These are phyloP conservation scores for Syncephalis plumigaleata DNA, from an alignment of 371 early-diverging fungal genomes.

Conservation along the genomic window DNA sequence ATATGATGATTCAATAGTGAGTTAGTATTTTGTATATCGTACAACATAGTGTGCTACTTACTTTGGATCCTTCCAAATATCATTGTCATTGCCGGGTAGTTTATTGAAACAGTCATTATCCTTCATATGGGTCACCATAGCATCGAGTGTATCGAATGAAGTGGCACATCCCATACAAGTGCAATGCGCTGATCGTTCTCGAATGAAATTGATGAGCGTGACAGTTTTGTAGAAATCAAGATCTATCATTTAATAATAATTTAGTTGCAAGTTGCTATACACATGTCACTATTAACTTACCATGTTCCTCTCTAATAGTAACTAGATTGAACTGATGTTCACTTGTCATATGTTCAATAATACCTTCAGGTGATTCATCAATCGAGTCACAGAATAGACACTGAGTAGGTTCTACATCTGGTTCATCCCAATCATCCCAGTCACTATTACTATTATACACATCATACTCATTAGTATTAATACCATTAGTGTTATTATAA, in stretches of 20 bases:
- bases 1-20: background rate
- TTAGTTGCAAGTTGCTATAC: background rate
- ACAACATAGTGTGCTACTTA: conserved; percentile 9
- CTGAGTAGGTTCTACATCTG: conserved; percentile 37
- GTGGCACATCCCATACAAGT: conserved; percentile 54
- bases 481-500: conserved; percentile 4
- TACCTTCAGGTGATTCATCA: conserved; percentile 35
- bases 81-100: conserved; percentile 24
- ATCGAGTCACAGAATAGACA: conserved; percentile 61
- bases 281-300: conserved; percentile 7
- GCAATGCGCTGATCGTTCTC: conserved; percentile 40
- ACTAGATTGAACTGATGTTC: conserved; percentile 61
- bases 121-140: conserved; percentile 32
- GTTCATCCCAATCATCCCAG: conserved; percentile 75
- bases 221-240: conserved; percentile 76
- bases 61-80: conserved; percentile 63
- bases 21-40: background rate
- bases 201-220: conserved; percentile 74
- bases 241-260: conserved; percentile 9
- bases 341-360: conserved; percentile 51
- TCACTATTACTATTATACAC: conserved; percentile 12
- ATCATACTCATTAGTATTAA: background rate
- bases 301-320: conserved; percentile 24
- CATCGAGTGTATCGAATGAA: conserved; percentile 22
- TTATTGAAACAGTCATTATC: conserved; percentile 22